These are phyloP conservation scores for Pilatotrama ljubarskyi DNA, from an alignment of 768 basidiomycete genomes.

Conservation along the genomic window DNA sequence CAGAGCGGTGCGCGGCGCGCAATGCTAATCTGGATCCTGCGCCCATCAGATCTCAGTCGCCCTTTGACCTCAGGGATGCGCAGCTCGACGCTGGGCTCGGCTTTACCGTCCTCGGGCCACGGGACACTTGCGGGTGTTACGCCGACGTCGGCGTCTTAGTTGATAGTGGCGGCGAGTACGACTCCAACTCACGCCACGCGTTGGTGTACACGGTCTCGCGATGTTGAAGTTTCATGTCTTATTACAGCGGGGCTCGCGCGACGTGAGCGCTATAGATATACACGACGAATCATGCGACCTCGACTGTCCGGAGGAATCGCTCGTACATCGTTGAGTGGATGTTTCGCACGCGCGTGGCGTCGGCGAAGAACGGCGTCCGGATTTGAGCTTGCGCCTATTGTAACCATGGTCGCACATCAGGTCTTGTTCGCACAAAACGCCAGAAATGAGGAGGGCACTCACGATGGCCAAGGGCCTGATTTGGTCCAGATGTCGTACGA, in stretches of 20 bases:
- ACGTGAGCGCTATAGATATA: slow-evolving; percentile 1
- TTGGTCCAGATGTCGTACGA: slow-evolving; percentile 60
- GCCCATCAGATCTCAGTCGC: slow-evolving; percentile 10
- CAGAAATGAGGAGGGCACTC: slow-evolving; percentile 30
- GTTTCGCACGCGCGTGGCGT: slow-evolving; percentile 60
- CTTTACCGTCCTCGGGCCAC: too few species aligned
- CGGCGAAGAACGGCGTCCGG: slow-evolving; percentile 49
- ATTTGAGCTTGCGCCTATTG: slow-evolving; percentile 44
- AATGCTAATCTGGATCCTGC: not conserved
- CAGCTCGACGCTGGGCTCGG: not conserved
- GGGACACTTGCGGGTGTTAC: too few species aligned
- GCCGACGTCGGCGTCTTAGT: too few species aligned
- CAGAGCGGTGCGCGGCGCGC: not conserved
- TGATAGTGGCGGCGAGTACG: too few species aligned
- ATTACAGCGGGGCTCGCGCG: not conserved
- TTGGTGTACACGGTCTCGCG: not conserved
- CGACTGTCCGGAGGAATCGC: slow-evolving; percentile 62
- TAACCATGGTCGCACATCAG: not conserved
- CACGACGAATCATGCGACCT: slow-evolving; percentile 24
- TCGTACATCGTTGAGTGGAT: slow-evolving; percentile 65
- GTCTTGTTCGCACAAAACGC: not conserved
- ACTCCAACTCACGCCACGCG: too few species aligned
- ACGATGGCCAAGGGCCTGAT: slow-evolving; percentile 63
- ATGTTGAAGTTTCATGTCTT: not conserved
- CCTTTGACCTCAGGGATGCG: not conserved